A percentile compares a stretch with the other conserved stretches of the same genome.
Evolutionary conservation across 768 basidiomycete genomes (phyloP).

Genomic region (Trametes coccinea): DNA sequence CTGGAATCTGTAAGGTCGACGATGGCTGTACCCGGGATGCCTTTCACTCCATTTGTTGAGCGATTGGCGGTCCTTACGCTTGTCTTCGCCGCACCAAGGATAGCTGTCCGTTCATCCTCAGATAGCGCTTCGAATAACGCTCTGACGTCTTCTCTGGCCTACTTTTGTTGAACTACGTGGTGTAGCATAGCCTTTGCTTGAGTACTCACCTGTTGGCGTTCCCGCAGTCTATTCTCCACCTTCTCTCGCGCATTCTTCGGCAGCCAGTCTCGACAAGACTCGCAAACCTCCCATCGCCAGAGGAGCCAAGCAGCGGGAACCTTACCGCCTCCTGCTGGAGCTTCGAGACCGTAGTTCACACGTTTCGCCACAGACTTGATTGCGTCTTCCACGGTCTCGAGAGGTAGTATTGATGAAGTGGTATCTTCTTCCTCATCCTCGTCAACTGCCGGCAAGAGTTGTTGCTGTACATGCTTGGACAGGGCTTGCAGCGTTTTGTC

Average conservation of each 20-base stretch:
- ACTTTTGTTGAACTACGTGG: background rate
- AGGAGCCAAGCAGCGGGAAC: constrained; percentile 63
- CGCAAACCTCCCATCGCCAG: constrained; percentile 88
- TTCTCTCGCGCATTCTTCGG: constrained; percentile 67
- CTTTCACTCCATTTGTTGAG: constrained; percentile 11
- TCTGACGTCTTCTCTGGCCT: constrained; percentile 64
- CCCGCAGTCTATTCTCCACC: constrained; percentile 57
- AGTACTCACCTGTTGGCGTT: constrained; percentile 60
- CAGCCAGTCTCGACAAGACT: constrained; percentile 57
- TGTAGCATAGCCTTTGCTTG: background rate
- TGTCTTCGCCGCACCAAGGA: constrained; percentile 43
- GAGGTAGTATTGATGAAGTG: constrained; percentile 38
- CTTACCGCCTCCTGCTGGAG: constrained; percentile 46
- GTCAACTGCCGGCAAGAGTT: constrained; percentile 64
- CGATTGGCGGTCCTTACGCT: constrained; percentile 1
- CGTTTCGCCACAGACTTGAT: constrained; percentile 66
- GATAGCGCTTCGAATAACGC: constrained; percentile 57
- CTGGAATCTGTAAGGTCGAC: constrained; percentile 8
- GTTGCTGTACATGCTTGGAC: constrained; percentile 67
- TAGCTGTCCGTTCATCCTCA: constrained; percentile 52
- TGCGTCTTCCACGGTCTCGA: constrained; percentile 55
- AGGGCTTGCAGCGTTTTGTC: constrained; percentile 69
- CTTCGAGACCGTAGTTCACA: constrained; percentile 79
- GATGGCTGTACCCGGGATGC: background rate
- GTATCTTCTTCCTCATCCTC: constrained; percentile 48